phyloP scores from a whole-genome alignment of 176 grass and related monocot species.

The Bonia amplexicaulis region DNA sequence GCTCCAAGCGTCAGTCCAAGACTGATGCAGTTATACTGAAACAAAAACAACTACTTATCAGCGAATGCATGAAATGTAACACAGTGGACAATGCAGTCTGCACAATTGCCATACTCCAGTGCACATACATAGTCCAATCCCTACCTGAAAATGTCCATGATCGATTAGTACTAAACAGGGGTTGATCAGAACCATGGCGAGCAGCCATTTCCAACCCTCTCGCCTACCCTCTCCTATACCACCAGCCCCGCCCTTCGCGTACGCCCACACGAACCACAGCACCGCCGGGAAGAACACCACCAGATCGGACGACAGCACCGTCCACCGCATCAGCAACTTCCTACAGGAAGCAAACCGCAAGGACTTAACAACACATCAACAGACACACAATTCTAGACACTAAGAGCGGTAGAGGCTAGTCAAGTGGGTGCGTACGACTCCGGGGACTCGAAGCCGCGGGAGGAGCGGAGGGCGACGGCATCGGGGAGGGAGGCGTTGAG shows the following conservation, averaged over 20 bases:
- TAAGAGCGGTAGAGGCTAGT: neutral
- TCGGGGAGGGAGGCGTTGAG: conserved; percentile 72
- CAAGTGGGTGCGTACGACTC: conserved; percentile 39
- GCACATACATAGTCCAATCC: neutral
- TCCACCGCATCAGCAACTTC: conserved; percentile 89
- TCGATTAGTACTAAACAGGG: conserved; percentile 80
- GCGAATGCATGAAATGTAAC: neutral
- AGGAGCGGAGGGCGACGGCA: conserved; percentile 58
- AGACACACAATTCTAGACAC: neutral
- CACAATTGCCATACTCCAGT: neutral
- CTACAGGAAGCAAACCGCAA: conserved; percentile 31
- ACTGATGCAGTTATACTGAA: conserved; percentile 93
- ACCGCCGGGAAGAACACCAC: conserved; percentile 66
- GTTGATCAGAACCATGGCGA: conserved; percentile 68
- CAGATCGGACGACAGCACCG: conserved; percentile 76
- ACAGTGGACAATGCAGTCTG: neutral
- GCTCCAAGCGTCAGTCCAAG: conserved; percentile 78
- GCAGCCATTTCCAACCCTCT: conserved; percentile 60
- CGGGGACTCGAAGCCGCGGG: conserved; percentile 73
- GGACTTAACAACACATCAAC: neutral
- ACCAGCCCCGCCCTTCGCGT: conserved; percentile 27
- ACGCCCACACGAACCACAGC: conserved; percentile 67
- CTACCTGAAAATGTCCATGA: conserved; percentile 89
- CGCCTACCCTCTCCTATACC: conserved; percentile 23
- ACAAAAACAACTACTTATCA: conserved; percentile 3